Conservation (phyloP, 441 rosid genomes). For the Populus tomentosa region DNA sequence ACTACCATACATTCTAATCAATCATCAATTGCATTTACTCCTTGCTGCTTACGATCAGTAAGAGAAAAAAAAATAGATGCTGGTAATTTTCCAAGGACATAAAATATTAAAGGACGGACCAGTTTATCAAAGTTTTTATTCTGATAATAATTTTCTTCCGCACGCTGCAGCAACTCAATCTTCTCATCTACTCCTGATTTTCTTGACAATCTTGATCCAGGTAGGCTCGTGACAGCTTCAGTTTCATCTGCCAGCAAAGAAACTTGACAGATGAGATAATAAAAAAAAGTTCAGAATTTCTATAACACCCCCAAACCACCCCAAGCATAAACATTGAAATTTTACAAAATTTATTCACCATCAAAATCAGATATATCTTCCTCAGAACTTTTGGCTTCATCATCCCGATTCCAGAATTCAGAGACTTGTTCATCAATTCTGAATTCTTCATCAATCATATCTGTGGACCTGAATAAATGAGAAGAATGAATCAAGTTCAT, state of each 20-base stretch:
- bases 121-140: slow-evolving; percentile 43
- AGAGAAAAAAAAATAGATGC: neutral
- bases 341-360: slow-evolving; percentile 35
- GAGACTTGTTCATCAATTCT: slow-evolving; percentile 33
- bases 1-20: neutral
- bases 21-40: neutral
- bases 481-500: slow-evolving; percentile 17
- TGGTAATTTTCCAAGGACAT: neutral
- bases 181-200: slow-evolving; percentile 56
- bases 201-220: slow-evolving; percentile 43
- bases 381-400: slow-evolving; percentile 70
- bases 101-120: slow-evolving; percentile 34
- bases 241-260: slow-evolving; percentile 42
- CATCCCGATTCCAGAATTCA: slow-evolving; percentile 90
- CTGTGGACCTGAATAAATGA: slow-evolving; percentile 40
- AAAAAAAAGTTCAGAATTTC: neutral
- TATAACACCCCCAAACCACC: neutral
- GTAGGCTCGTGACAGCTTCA: slow-evolving; percentile 42
- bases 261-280: slow-evolving; percentile 13
- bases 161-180: slow-evolving; percentile 64
- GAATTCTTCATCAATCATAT: slow-evolving; percentile 29
- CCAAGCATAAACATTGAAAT: neutral
- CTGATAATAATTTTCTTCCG: slow-evolving; percentile 65
- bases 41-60: neutral
- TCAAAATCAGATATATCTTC: slow-evolving; percentile 93